A percentile compares a stretch with the other conserved stretches of the same genome.
These are phyloP conservation scores for Naganishia onofrii DNA, from an alignment of 768 basidiomycete species.

Conservation along the genomic window DNA sequence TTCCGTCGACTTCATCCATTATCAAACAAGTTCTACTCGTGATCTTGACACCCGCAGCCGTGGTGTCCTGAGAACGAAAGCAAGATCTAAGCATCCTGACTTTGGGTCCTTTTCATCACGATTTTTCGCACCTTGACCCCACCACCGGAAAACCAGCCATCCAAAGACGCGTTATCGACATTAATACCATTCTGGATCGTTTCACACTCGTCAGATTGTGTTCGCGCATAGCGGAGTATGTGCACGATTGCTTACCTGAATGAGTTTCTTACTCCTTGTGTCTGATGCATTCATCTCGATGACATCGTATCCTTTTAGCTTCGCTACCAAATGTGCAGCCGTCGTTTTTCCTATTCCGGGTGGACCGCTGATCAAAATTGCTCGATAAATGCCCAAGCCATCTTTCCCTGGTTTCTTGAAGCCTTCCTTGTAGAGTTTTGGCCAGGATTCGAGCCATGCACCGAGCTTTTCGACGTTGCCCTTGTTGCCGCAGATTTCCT, in stretches of 20 bases:
- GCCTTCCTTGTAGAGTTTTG: constrained; percentile 64
- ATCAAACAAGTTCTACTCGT: constrained; percentile 82
- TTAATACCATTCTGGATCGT: constrained; percentile 73
- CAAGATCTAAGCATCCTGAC: neutral
- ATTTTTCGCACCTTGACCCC: constrained; percentile 38
- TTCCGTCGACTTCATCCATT: constrained; percentile 99
- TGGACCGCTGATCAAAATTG: constrained; percentile 83
- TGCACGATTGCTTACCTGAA: constrained; percentile 64
- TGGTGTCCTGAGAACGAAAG: constrained; percentile 52
- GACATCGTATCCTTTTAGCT: constrained; percentile 82
- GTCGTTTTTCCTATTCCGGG: constrained; percentile 99
- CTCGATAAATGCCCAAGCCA: constrained; percentile 79
- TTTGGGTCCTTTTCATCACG: neutral
- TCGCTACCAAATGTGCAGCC: constrained; percentile 86
- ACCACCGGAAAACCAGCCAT: constrained; percentile 62
- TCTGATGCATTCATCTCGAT: constrained; percentile 98
- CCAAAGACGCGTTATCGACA: constrained; percentile 80
- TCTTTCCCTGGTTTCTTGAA: constrained; percentile 96
- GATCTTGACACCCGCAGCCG: constrained; percentile 70
- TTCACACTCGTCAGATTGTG: neutral
- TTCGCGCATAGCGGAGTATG: neutral
- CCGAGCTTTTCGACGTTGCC: constrained; percentile 81
- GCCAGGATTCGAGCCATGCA: constrained; percentile 84
- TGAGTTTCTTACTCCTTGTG: constrained; percentile 88
- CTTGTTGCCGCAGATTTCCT: constrained; percentile 96